Conservation (phyloP, 345 rosid species). For the Syzygium grande region DNA sequence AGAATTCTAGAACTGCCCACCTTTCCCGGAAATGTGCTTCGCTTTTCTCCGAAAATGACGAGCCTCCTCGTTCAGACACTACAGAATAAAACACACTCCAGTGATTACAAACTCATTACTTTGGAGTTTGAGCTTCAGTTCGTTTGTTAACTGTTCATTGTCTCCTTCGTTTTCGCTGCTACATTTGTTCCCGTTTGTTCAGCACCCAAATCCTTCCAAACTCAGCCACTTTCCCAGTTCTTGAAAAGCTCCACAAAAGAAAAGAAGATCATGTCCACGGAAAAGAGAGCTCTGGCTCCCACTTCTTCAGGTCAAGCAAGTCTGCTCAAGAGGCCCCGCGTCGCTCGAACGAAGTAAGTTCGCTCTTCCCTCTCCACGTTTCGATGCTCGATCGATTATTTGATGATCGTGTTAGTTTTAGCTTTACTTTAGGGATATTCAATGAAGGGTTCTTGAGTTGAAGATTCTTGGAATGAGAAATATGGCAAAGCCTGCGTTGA, state of each 20-base stretch:
- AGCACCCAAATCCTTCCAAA: neutral
- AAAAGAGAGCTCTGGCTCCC: neutral
- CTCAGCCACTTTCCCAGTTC: neutral
- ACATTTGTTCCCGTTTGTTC: neutral
- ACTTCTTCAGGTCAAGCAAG: neutral
- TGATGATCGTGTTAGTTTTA: neutral
- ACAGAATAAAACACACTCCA: neutral
- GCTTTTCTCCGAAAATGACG: neutral
- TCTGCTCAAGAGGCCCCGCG: neutral
- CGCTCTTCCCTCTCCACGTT: neutral
- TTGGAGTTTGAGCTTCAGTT: neutral
- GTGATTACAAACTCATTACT: neutral
- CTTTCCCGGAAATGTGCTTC: no score
- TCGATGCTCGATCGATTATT: neutral
- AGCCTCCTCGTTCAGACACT: neutral
- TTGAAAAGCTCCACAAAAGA: neutral
- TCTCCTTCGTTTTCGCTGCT: neutral
- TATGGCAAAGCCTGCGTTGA: neutral
- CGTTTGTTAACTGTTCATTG: neutral
- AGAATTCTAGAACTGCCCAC: neutral
- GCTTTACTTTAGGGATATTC: neutral
- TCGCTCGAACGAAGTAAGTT: neutral
- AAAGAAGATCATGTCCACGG: neutral
- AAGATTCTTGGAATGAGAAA: neutral
- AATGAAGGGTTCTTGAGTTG: neutral